phyloP scores from a whole-genome alignment of 108 stramenopile species.

The Seminavis robusta region DNA sequence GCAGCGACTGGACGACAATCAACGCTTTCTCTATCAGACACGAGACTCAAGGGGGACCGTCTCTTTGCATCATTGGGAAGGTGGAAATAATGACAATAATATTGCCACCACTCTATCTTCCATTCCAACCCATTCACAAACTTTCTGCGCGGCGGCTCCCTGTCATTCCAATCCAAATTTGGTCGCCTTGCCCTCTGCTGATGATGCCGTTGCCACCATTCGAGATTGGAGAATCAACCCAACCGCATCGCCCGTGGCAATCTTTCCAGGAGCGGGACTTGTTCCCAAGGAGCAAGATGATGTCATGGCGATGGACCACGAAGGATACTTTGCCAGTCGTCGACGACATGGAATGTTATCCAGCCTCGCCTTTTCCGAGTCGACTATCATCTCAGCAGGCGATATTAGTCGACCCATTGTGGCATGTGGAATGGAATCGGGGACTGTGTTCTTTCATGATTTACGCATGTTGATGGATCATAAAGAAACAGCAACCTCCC shows the following conservation, averaged over 20 bases:
- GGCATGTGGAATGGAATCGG: conserved; percentile 85
- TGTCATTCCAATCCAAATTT: conserved; percentile 41
- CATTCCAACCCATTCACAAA: conserved; percentile 35
- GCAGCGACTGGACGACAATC: not conserved
- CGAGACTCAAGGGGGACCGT: conserved; percentile 71
- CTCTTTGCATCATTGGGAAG: conserved; percentile 56
- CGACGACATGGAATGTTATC: conserved; percentile 75
- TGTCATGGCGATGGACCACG: conserved; percentile 1
- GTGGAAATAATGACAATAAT: conserved; percentile 11
- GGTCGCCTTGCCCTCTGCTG: conserved; percentile 52
- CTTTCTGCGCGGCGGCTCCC: conserved; percentile 74
- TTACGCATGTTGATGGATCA: conserved; percentile 17
- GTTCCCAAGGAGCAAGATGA: not conserved
- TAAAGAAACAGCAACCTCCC: not conserved
- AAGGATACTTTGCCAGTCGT: conserved; percentile 16
- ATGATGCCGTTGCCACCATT: conserved; percentile 44
- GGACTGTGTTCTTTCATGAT: conserved; percentile 70
- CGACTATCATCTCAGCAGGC: conserved; percentile 5
- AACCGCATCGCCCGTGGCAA: not conserved
- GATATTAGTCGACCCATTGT: conserved; percentile 25
- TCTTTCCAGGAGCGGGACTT: not conserved
- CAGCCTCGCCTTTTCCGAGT: conserved; percentile 52
- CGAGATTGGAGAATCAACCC: conserved; percentile 35
- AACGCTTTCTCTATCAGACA: conserved; percentile 57
- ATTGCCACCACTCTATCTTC: conserved; percentile 16